Conservation (phyloP, 2,329 filamentous ascomycete species). For the Aspergillus latus region DNA sequence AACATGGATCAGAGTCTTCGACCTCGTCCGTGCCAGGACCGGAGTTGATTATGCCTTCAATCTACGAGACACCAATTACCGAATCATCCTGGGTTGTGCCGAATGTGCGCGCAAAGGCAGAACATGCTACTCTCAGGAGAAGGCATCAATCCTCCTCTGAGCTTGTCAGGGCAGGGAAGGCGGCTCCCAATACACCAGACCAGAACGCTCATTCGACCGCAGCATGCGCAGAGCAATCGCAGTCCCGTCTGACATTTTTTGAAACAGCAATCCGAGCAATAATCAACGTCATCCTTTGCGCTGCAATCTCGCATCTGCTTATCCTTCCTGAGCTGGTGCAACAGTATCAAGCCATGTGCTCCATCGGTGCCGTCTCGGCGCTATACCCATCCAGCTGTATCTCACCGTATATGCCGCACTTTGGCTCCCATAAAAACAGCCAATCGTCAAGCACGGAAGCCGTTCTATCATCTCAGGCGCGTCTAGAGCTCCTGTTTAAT, state of each 20-base stretch:
- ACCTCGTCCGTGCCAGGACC: conserved; percentile 36
- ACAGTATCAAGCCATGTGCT: conserved; percentile 32
- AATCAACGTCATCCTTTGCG: conserved; percentile 30
- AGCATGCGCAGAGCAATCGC: background rate
- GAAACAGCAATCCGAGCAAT: conserved; percentile 19
- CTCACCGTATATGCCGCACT: conserved; percentile 15
- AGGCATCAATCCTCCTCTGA: conserved; percentile 21
- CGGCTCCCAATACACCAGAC: background rate
- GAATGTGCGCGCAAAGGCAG: conserved; percentile 21
- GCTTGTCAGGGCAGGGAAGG: background rate
- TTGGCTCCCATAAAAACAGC: conserved; percentile 10
- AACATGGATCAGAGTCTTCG: conserved; percentile 24
- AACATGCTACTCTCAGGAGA: conserved; percentile 22
- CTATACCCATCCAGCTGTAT: conserved; percentile 34
- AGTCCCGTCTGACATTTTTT: background rate
- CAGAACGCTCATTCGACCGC: background rate
- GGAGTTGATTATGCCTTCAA: conserved; percentile 43
- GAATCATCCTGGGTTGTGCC: conserved; percentile 38
- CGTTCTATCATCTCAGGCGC: conserved; percentile 22
- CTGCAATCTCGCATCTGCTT: conserved; percentile 34
- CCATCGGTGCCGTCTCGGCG: conserved; percentile 23
- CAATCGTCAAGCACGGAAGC: conserved; percentile 9
- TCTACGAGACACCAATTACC: conserved; percentile 34
- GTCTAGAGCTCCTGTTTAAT: conserved; percentile 32
- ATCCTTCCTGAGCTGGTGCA: conserved; percentile 38